Evolutionary conservation across 2,329 filamentous ascomycete species (phyloP), one percentile per base, ranked within the genome.

Genomic region (Orbilia brochopaga): DNA sequence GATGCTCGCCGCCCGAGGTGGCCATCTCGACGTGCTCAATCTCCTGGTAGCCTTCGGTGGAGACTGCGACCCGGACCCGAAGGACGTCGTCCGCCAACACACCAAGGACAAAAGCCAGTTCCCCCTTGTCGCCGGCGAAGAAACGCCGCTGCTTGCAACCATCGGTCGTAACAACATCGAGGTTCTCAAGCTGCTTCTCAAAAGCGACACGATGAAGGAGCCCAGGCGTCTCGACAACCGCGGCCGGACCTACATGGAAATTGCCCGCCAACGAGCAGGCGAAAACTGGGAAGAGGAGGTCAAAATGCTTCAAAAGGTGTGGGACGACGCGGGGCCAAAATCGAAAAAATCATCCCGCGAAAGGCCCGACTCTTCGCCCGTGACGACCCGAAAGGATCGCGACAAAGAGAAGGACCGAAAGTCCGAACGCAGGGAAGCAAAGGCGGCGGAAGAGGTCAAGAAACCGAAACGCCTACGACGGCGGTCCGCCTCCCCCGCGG

Each of bases 261-360:
- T 97, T 73, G 91, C 94, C 1, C 86, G 89, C 76, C 87, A 91
- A 53, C 87, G 91, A 44, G 87, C 88, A 75, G 93, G 94, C 0
- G 90, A 92, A 6, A 89, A 91, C 70, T 97, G 92, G 91, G 88
- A 93, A 78, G 88, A 93, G 73, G 94, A 99, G 79, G 88, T 90
- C 74, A 86, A 91, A 48, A 82, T 95, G 62, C 80, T 99, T 54
- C 92, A 92, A 78, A 84, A 87, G 42, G 86, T 89, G 2, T 92
- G 87, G 74, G 88, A 92, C 65, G 84, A 85, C 30, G 76, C 75
- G 48, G 35, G 50, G 27, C 54, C 73, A 48, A 73, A 60, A 32
- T 56, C 60, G 42, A 64, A 66, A 52, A 60, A 56, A n/a, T 62
- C 58, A 11, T 10, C 52, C 30, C 57, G 57, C 17, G 54, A 66